Conservation (phyloP, 345 rosid species). For the Heritiera fomes region DNA sequence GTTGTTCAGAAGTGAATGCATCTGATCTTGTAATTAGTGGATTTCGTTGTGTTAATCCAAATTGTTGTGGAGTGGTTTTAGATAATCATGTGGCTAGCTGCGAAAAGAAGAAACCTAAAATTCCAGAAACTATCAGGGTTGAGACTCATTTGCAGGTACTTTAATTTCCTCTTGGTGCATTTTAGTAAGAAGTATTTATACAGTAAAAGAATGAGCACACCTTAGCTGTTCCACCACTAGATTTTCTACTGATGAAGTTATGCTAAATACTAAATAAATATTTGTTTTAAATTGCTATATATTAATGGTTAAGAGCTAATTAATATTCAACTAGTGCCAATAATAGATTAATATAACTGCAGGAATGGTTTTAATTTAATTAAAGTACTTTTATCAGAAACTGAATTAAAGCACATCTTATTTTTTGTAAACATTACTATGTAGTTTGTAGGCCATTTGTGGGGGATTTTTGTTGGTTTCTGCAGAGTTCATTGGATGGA, state of each 20-base stretch:
- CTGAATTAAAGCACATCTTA: neutral
- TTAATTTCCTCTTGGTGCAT: slow-evolving; percentile 14
- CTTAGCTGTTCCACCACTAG: neutral
- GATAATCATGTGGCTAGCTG: slow-evolving; percentile 35
- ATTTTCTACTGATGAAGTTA: neutral
- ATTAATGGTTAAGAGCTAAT: slow-evolving; percentile 7
- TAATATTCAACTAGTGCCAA: neutral
- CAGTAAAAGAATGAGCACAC: neutral
- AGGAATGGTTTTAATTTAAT: neutral
- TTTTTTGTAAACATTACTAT: neutral
- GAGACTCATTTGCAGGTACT: slow-evolving; percentile 47
- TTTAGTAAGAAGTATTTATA: slow-evolving; percentile 8
- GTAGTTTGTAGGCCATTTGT: neutral
- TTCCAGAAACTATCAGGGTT: slow-evolving; percentile 26
- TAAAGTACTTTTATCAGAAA: neutral
- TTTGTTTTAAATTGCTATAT: slow-evolving; percentile 3
- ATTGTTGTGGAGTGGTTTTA: slow-evolving; percentile 70
- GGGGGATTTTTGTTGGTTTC: slow-evolving; percentile 11
- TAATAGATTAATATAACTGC: neutral
- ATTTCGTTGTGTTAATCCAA: slow-evolving; percentile 51
- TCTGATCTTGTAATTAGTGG: slow-evolving; percentile 72
- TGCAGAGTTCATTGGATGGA: slow-evolving; percentile 3
- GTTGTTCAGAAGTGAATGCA: slow-evolving; percentile 64
- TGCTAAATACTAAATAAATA: neutral
- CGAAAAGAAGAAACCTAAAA: slow-evolving; percentile 44